These are phyloP conservation scores for Pharus latifolius DNA, from an alignment of 176 grass and related monocot genomes.

Conservation along the genomic window DNA sequence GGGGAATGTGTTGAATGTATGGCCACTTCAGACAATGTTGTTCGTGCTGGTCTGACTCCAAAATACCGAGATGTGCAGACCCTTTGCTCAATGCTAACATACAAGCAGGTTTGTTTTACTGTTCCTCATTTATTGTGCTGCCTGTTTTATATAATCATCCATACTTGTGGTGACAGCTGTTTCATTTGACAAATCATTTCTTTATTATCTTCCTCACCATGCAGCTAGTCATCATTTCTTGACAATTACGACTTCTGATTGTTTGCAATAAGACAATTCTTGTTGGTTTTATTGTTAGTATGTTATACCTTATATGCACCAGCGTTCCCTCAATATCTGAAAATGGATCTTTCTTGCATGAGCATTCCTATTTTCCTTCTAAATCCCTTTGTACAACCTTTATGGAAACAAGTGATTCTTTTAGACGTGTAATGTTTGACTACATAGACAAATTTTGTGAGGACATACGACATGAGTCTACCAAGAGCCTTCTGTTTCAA, in stretches of 20 bases:
- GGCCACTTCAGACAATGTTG: conserved; percentile 90
- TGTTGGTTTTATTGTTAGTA: not conserved
- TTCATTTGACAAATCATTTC: not conserved
- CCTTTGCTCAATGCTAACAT: conserved; percentile 95
- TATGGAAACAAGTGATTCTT: not conserved
- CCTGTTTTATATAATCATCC: not conserved
- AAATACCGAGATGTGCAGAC: conserved; percentile 84
- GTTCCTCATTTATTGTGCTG: not conserved
- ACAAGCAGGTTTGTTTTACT: conserved; percentile 56
- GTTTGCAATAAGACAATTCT: not conserved
- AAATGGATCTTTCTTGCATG: too few relatives aligned
- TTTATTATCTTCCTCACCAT: not conserved
- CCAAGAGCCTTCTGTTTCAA: too few relatives aligned
- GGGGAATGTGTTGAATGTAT: conserved; percentile 92
- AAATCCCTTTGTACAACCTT: too few relatives aligned
- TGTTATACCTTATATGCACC: too few relatives aligned
- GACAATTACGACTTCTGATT: not conserved
- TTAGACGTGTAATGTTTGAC: not conserved
- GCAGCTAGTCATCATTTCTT: not conserved
- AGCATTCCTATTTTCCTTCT: too few relatives aligned
- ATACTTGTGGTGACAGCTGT: not conserved
- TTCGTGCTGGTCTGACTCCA: conserved; percentile 80
- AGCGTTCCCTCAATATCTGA: too few relatives aligned
- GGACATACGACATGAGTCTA: too few relatives aligned
- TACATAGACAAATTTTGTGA: not conserved